Base-by-base conservation (phyloP, 768 basidiomycete species). In the Pisolithus orientalis region DNA sequence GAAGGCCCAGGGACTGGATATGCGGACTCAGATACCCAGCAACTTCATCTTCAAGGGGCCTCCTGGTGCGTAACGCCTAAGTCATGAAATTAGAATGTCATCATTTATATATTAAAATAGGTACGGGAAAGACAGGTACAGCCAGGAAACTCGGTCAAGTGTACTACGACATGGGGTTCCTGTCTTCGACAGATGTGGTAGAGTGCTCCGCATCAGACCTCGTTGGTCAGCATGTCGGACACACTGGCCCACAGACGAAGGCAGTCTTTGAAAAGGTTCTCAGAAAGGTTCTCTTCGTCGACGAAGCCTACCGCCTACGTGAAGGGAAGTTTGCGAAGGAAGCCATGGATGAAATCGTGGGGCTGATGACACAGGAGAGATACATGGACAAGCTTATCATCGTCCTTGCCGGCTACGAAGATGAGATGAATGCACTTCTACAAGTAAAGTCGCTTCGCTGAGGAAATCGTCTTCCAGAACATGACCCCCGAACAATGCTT, bases 201-300 rank as follows among this genome's bases (percentile, higher is more conserved):
- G 85, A 87, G 62, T 83, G 83, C 61, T 85, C 85, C 0, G 84
- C 83, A 0, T 75, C 84, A 1, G 86, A 87, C 55, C 72, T 88
- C 29, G 79, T 87, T 1, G 86, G 80, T 1, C 73, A 85, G 58
- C 86, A 80, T 47, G 78, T 87, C 9, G 85, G 85, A 5, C 84
- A 87, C 0, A 87, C 85, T 0, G 86, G 85, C 0, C 84, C 83
- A 0, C 84, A 85, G 63, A 82, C 81, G 1, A 72, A 66, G 56
- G 72, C 78, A 50, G 59, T 80, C 1, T 78, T 87, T 44, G 80
- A 84, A 44, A 82, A 79, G 61, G 85, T 82, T 0, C 72, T 84
- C 0, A 85, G 85, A 0, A 75, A 77, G 39, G 84, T 87, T 3
- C 71, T 87, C 0, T 87, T 87, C 67, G 73, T 87, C 49, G 85